Base-by-base conservation (phyloP, 148 eudicot species). In the Selenicereus undatus region DNA sequence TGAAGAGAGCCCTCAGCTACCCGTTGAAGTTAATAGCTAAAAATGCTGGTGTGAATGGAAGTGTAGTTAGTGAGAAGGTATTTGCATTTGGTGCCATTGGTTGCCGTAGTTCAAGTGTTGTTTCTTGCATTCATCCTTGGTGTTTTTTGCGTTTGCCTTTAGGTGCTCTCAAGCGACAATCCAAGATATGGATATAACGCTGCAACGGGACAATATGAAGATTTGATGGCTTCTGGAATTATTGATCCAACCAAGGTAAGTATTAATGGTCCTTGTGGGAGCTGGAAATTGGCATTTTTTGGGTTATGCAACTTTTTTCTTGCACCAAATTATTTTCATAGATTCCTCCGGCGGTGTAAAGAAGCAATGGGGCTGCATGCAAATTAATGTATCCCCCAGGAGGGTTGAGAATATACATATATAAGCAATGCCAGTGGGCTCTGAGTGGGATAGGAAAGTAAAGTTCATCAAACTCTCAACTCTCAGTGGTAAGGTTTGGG, bases 31-130 rank as follows among this genome's bases (percentile, higher is more conserved):
- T 94, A 76, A 94, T 94, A 77, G 98, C 98, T 76, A 94, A 94
- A 86, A 94, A 94, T 83, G 98, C 98, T 26, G 98, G 98, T 83
- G 97, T 93, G 48, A 94, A 94, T 82, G 98, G 98, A 84, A 94
- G 98, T 83, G 97, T 94, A 39, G 97, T 94, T 73, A 90, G 97
- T 69, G 98, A 93, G 84, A 91, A 92, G 98, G 98, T 94, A 86
- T 60, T 21, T 22, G 27, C 68, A 14, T 71, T 10, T 70, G 9
- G 9, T 76, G 50, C n/a, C 74, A 50, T 42, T 11, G n/a, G 60
- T 4, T 65, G 39, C 66, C 21, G 2, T 39, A 50, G 65, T 42
- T 58, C n/a, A 24, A 52, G 27, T n/a, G 29, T 45, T 39, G 17
- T 20, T 74, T 56, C 22, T 64, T 74, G 42, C 32, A 24, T 73